Base-by-base conservation (phyloP, 2,329 filamentous ascomycete species). In the Fusarium sarcochroum region DNA sequence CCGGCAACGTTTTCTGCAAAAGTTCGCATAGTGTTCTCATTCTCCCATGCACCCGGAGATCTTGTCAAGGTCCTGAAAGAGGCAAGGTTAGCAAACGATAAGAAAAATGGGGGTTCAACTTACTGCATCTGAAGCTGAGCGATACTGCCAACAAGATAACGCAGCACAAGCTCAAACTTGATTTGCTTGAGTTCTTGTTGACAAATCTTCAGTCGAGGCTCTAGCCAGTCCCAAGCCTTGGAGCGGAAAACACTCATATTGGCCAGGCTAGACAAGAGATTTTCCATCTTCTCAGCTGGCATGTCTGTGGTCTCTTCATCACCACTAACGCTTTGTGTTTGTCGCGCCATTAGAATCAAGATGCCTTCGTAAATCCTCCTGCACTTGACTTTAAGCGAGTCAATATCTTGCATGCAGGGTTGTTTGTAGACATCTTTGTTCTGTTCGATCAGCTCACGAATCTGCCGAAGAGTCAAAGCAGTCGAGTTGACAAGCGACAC, bases 101-200 rank as follows among this genome's bases (percentile, higher is more conserved):
- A 0, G 3, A 2, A 14, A 1, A 1, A 2, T 14, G 20, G 7
- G 14, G 0, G 3, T 1, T 5, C 5, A 7, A 37, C 61, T 13
- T 3, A 66, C 63, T 23, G 21, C 5, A 32, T 30, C 11, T 66
- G 63, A 6, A 38, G 32, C 3, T 53, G 21, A 1, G 63, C 61
- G 7, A 66, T 46, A 11, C 55, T 32, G 4, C 61, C 63, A 4
- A 66, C 20, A 1, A 66, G 49, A 3, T 46, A 18, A 1, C 61
- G 61, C 1, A 66, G 13, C 4, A 55, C 13, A 20, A 66, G 55
- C 13, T 66, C 63, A 2, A 51, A 42, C 11, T 32, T 66, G 34
- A 17, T 25, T 7, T 46, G 45, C 3, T 6, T 66, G 27, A 66
- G 17, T 11, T 66, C 44, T 3, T 47, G 38, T 14, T 42, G 18